Conservation (phyloP, 2,329 filamentous ascomycete species). For the Exophiala sideris region DNA sequence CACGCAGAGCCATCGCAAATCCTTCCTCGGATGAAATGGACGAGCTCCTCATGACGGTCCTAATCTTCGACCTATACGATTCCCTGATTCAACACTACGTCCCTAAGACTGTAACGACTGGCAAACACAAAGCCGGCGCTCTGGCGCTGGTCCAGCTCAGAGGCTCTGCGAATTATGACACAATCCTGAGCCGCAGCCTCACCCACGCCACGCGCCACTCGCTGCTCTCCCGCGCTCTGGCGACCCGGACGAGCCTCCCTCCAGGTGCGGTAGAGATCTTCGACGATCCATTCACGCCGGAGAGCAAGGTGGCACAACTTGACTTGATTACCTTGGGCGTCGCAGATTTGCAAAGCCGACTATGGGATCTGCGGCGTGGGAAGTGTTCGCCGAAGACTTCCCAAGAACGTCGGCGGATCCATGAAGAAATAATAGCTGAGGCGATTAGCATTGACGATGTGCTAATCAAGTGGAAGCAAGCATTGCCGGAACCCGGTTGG, state of each 20-base stretch:
- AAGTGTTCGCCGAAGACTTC: background rate
- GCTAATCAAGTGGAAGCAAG: slow-evolving; percentile 22
- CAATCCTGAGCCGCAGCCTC: slow-evolving; percentile 11
- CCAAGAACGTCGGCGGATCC: background rate
- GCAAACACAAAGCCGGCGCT: slow-evolving; percentile 26
- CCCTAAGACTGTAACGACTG: slow-evolving; percentile 3
- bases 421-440: slow-evolving; percentile 17
- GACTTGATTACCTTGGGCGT: slow-evolving; percentile 17
- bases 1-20: slow-evolving; percentile 20
- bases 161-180: slow-evolving; percentile 18
- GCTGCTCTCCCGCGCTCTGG: slow-evolving; percentile 20
- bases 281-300: slow-evolving; percentile 11
- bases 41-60: slow-evolving; percentile 27
- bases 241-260: slow-evolving; percentile 14
- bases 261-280: slow-evolving; percentile 19
- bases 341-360: slow-evolving; percentile 16
- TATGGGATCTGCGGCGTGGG: slow-evolving; percentile 12
- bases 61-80: slow-evolving; percentile 30
- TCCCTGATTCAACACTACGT: slow-evolving; percentile 23
- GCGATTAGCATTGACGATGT: slow-evolving; percentile 19
- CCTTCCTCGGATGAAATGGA: slow-evolving; percentile 19
- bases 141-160: slow-evolving; percentile 26
- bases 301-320: slow-evolving; percentile 13
- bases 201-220: slow-evolving; percentile 18
- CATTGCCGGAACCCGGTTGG: slow-evolving; percentile 16